Evolutionary conservation across 2,329 filamentous ascomycete species (phyloP), one percentile per base, ranked within the genome.

Genomic region (Trichophyton equinum): DNA sequence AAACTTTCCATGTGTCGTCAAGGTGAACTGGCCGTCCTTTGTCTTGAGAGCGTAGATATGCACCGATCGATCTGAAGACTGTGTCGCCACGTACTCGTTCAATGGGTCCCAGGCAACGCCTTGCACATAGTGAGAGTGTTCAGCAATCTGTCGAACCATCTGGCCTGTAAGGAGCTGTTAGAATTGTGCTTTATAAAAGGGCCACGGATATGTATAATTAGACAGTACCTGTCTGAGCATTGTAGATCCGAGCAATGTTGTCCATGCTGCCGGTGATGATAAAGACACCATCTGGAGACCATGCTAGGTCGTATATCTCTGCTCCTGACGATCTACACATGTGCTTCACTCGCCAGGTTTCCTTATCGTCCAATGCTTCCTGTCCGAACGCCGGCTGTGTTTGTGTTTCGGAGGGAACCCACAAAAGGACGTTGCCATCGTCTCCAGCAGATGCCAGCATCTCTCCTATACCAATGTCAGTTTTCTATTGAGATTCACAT

Each of bases 261-360:
- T 99, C 94, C 91, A 99, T 97, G 76, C 94, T 97, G 44, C 94
- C 94, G 25, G 95, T 96, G 68, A 99, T 96, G 78, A 99, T 96
- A 77, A 95, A 94, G 44, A 86, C 79, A 44, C 89, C 91, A 74
- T 99, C 94, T n/a, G 95, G 95, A 57, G 94, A 97, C 95, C 94
- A 99, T 58, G 94, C 94, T 61, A 99, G 78, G 74, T 99, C 94
- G 76, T 99, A 99, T 67, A 99, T 97, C 74, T 99, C 94, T 9
- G 91, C 90, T 40, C 91, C 92, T 1, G 88, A 89, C 53, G 91
- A 95, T 64, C 94, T 85, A 75, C 91, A 97, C 94, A 97, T 97
- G 72, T 96, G 90, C 77, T 95, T 97, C 64, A 92, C 88, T 64
- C 92, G 82, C 94, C 94, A 99, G 66, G 89, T 89, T 75, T 99